Conservation (phyloP, 2,329 filamentous ascomycete species). For the Seiridium cupressi region DNA sequence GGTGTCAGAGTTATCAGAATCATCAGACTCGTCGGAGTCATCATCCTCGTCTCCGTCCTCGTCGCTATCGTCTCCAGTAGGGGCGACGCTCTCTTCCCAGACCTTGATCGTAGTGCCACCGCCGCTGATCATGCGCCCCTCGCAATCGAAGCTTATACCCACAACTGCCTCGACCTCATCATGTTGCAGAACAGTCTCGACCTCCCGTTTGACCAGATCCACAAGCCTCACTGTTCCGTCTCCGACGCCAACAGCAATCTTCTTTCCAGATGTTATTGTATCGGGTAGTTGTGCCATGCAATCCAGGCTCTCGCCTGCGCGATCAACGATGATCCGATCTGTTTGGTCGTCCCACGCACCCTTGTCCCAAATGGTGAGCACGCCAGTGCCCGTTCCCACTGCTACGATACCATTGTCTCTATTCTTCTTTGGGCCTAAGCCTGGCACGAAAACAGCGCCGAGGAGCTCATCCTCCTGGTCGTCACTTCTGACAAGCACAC, state of each 20-base stretch:
- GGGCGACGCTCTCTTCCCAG: constrained; percentile 69
- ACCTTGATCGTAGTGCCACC: constrained; percentile 86
- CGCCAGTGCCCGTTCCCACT: constrained; percentile 72
- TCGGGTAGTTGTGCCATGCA: constrained; percentile 71
- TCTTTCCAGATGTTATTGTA: constrained; percentile 66
- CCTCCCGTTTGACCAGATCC: constrained; percentile 69
- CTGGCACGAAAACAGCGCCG: constrained; percentile 75
- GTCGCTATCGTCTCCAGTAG: constrained; percentile 41
- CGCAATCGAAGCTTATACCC: constrained; percentile 78
- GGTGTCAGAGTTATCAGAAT: constrained; percentile 42
- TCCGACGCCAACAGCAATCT: constrained; percentile 76
- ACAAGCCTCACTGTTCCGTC: constrained; percentile 80
- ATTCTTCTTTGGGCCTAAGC: constrained; percentile 65
- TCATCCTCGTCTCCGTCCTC: constrained; percentile 37
- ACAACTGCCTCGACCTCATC: constrained; percentile 87
- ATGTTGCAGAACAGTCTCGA: constrained; percentile 64
- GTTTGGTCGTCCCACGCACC: constrained; percentile 95
- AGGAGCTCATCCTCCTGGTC: constrained; percentile 93
- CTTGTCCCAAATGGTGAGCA: constrained; percentile 90
- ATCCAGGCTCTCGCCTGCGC: constrained; percentile 76
- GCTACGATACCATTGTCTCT: constrained; percentile 73
- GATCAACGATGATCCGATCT: constrained; percentile 77
- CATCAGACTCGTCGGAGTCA: constrained; percentile 42
- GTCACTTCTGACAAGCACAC: constrained; percentile 84
- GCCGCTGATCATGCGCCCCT: constrained; percentile 83